These are phyloP conservation scores for Suhomyces xylopsoci DNA, from an alignment of 805 yeast genomes.

Conservation along the genomic window DNA sequence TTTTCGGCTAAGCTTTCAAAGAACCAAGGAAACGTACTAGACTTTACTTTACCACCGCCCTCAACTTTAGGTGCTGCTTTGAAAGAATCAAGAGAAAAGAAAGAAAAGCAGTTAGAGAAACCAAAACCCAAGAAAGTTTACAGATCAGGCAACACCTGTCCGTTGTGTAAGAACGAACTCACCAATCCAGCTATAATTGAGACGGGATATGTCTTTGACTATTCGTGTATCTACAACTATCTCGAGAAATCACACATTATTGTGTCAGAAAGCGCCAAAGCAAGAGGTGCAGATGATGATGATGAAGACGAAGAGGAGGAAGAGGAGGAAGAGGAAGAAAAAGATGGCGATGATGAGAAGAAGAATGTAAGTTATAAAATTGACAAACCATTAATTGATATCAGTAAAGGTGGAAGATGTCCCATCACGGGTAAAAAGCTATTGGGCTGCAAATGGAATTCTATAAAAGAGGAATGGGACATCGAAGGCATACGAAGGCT, in stretches of 20 bases:
- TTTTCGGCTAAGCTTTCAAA: constrained; percentile 58
- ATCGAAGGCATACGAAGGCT: constrained; percentile 73
- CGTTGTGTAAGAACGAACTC: constrained; percentile 62
- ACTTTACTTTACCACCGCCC: constrained; percentile 50
- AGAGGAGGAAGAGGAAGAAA: constrained; percentile 8
- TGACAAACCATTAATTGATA: constrained; percentile 20
- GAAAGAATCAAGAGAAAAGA: constrained; percentile 1
- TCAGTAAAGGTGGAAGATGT: constrained; percentile 64
- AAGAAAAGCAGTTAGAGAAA: constrained; percentile 4
- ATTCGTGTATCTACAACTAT: constrained; percentile 74
- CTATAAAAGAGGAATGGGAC: constrained; percentile 60
- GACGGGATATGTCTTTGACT: constrained; percentile 88
- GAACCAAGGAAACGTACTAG: constrained; percentile 43
- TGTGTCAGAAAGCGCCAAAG: constrained; percentile 18
- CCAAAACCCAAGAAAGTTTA: constrained; percentile 14
- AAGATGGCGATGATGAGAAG: constrained; percentile 4
- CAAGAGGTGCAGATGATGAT: constrained; percentile 13
- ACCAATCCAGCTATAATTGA: constrained; percentile 84
- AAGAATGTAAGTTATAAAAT: not conserved
- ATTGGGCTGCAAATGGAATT: constrained; percentile 66
- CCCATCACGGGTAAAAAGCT: constrained; percentile 76
- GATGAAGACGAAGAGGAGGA: constrained; percentile 15
- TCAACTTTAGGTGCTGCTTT: constrained; percentile 20
- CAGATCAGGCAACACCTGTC: constrained; percentile 48
- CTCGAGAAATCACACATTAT: constrained; percentile 47